These are phyloP conservation scores for Aquilaria yunnanensis DNA, from an alignment of 345 rosid genomes.

Conservation along the genomic window DNA sequence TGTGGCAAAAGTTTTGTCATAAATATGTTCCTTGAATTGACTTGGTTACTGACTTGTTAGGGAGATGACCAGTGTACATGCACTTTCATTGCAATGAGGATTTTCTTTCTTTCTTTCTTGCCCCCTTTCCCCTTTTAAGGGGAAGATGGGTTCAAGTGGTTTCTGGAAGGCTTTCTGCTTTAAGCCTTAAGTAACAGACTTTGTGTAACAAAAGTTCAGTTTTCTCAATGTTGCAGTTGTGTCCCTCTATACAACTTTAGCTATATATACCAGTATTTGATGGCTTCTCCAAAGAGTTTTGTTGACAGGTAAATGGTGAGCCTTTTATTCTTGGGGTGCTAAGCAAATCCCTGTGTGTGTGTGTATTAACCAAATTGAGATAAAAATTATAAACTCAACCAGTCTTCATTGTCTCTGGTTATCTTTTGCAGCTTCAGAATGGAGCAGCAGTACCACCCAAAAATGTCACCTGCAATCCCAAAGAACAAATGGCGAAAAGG, in stretches of 20 bases:
- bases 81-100: too few species aligned
- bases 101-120: neutral
- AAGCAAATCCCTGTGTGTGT: too few species aligned
- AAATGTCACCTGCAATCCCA: conserved; percentile 45
- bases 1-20: too few species aligned
- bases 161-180: too few species aligned
- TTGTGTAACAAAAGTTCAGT: neutral
- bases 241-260: conserved; percentile 59
- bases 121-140: neutral
- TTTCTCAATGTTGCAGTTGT: conserved; percentile 34
- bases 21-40: too few species aligned
- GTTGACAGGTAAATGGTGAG: conserved; percentile 58
- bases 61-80: too few species aligned
- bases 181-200: too few species aligned
- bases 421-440: conserved; percentile 39
- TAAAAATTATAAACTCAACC: too few species aligned
- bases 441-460: conserved; percentile 29
- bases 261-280: conserved; percentile 48
- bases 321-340: neutral
- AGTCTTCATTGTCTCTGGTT: too few species aligned
- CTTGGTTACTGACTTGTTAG: too few species aligned
- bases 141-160: too few species aligned
- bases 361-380: too few species aligned
- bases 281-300: conserved; percentile 55
- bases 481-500: conserved; percentile 53